Evolutionary conservation across 129 eudicot species (phyloP).

Genomic region (Tanacetum coccineum): DNA sequence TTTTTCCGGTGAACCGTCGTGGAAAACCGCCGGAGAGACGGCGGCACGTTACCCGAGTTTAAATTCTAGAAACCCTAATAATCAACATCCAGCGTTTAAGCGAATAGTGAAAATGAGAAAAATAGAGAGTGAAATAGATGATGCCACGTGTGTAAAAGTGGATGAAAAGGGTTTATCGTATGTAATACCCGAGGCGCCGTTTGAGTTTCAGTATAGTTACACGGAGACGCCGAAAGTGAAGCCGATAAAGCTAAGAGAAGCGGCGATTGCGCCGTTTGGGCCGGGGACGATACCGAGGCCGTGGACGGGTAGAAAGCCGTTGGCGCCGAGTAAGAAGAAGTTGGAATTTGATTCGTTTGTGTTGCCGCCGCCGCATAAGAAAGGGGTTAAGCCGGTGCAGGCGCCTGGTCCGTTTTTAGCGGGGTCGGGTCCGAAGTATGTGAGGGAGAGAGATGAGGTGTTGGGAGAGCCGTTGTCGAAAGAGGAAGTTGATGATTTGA

Average conservation of each 20-base stretch:
- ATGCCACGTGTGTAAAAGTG: slow-evolving; percentile 34
- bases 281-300: slow-evolving; percentile 25
- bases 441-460: slow-evolving; percentile 61
- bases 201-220: slow-evolving; percentile 85
- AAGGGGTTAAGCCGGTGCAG: slow-evolving; percentile 94
- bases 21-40: too few relatives aligned
- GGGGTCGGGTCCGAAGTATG: slow-evolving; percentile 81
- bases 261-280: slow-evolving; percentile 9
- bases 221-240: slow-evolving; percentile 76
- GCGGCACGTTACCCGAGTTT: too few relatives aligned
- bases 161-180: slow-evolving; percentile 65
- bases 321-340: slow-evolving; percentile 65
- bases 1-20: too few relatives aligned
- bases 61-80: too few relatives aligned
- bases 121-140: slow-evolving; percentile 25
- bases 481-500: slow-evolving; percentile 63
- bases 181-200: slow-evolving; percentile 78
- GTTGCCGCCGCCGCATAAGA: slow-evolving; percentile 70
- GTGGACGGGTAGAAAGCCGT: slow-evolving; percentile 86
- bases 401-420: slow-evolving; percentile 87
- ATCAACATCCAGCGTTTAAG: slow-evolving; percentile 62
- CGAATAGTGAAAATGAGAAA: slow-evolving; percentile 30
- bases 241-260: too few relatives aligned
- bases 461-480: slow-evolving; percentile 71
- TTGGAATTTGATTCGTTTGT: slow-evolving; percentile 90